These are phyloP conservation scores for Pulveroboletus sp. DNA, from an alignment of 768 basidiomycete species.

Conservation along the genomic window DNA sequence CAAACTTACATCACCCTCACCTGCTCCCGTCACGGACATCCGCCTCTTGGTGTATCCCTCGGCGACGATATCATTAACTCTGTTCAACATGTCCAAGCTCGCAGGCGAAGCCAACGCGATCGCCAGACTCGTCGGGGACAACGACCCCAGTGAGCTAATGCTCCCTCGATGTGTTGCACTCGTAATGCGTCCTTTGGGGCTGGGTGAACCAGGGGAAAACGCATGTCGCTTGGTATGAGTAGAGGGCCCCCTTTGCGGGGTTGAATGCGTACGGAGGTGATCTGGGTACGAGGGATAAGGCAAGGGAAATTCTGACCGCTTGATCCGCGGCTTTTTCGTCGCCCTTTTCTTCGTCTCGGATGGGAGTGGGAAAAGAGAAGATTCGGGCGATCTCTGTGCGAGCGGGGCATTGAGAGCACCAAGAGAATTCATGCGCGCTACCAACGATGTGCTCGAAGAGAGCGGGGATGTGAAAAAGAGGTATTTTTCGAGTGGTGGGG, in stretches of 20 bases:
- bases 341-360: constrained; percentile 3
- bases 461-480: constrained; percentile 47
- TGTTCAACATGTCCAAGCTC: constrained; percentile 27
- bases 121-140: constrained; percentile 24
- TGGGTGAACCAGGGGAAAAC: constrained; percentile 8
- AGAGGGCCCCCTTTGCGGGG: not conserved
- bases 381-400: constrained; percentile 8
- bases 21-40: not conserved
- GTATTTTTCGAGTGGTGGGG: constrained; percentile 51
- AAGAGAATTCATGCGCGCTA: not conserved
- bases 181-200: constrained; percentile 7
- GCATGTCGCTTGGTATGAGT: not conserved
- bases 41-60: constrained; percentile 32
- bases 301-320: constrained; percentile 11
- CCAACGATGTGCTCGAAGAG: constrained; percentile 18
- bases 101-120: constrained; percentile 20
- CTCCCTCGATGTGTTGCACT: constrained; percentile 2
- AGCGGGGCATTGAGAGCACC: not conserved
- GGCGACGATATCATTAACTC: constrained; percentile 37
- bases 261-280: not conserved
- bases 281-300: constrained; percentile 25
- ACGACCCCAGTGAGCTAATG: constrained; percentile 13
- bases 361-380: constrained; percentile 19
- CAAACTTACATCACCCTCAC: not conserved
- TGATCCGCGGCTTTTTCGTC: constrained; percentile 4